Evolutionary conservation across 331 rosid genomes (phyloP).

Genomic region (Dryas integrifolia): DNA sequence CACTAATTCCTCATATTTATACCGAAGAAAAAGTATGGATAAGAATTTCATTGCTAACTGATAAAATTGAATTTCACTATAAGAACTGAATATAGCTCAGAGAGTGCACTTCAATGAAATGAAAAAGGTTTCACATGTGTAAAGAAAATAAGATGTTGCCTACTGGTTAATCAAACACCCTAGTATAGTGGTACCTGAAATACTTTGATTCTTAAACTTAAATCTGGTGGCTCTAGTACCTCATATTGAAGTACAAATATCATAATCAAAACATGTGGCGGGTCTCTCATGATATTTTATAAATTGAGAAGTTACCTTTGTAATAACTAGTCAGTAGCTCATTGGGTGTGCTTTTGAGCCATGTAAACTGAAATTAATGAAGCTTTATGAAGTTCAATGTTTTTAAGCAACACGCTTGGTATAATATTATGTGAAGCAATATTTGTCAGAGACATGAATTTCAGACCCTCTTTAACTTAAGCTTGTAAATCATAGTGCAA

Average conservation of each 20-base stretch:
- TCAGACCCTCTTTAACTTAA: neutral
- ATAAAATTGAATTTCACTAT: neutral
- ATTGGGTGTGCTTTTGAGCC: too few relatives aligned
- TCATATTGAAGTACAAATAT: neutral
- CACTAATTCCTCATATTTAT: neutral
- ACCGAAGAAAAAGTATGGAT: neutral
- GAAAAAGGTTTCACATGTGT: neutral
- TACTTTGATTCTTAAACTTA: neutral
- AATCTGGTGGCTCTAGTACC: neutral
- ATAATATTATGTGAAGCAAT: too few relatives aligned
- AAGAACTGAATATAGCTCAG: neutral
- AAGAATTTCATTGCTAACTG: neutral
- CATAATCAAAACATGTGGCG: slow-evolving; percentile 4
- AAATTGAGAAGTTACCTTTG: neutral
- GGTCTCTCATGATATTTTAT: neutral
- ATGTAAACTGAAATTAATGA: neutral
- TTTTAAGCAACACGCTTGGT: neutral
- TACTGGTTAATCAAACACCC: neutral
- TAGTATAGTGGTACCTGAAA: neutral
- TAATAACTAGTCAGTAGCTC: too few relatives aligned
- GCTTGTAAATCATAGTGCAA: neutral
- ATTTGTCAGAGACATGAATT: neutral
- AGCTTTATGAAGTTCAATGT: neutral
- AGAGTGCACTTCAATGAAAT: neutral
- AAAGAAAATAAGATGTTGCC: neutral